Conservation (phyloP, 768 basidiomycete genomes). For the Calvatia gigantea region DNA sequence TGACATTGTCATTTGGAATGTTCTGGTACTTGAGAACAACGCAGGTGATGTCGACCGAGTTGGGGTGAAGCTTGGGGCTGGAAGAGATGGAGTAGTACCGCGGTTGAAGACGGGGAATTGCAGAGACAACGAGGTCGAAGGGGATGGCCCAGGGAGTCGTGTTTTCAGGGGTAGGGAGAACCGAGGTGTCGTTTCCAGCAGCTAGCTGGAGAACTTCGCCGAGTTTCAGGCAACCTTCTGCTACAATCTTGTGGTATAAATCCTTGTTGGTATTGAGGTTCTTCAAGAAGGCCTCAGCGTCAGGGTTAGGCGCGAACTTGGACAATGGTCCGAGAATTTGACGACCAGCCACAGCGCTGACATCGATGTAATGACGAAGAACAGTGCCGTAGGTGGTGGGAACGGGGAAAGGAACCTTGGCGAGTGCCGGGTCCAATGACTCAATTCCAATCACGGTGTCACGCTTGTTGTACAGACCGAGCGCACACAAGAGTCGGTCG, state of each 20-base stretch:
- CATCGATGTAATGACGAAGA: slow-evolving; percentile 95
- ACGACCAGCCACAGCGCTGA: slow-evolving; percentile 91
- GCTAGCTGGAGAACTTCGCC: slow-evolving; percentile 92
- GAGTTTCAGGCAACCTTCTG: slow-evolving; percentile 82
- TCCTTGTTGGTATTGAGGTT: slow-evolving; percentile 86
- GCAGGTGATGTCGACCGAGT: slow-evolving; percentile 87
- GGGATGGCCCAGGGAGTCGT: slow-evolving; percentile 89
- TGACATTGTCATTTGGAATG: slow-evolving; percentile 44
- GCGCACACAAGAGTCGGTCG: slow-evolving; percentile 78
- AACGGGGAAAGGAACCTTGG: slow-evolving; percentile 98
- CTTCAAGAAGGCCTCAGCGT: slow-evolving; percentile 71
- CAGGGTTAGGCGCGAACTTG: slow-evolving; percentile 81
- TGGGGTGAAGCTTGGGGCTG: slow-evolving; percentile 89
- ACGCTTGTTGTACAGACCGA: slow-evolving; percentile 80
- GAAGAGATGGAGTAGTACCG: slow-evolving; percentile 99
- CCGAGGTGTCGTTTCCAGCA: slow-evolving; percentile 69
- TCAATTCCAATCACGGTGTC: slow-evolving; percentile 88
- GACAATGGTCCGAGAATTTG: slow-evolving; percentile 87
- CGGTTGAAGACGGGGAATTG: slow-evolving; percentile 90
- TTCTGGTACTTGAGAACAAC: slow-evolving; percentile 95
- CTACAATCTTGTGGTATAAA: slow-evolving; percentile 72
- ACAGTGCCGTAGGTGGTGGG: slow-evolving; percentile 94
- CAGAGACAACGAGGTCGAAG: slow-evolving; percentile 94
- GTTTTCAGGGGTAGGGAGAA: slow-evolving; percentile 60
- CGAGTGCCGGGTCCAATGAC: slow-evolving; percentile 95